These are phyloP conservation scores for Aegilops longissima DNA, from an alignment of 176 grass and related monocot genomes.

Conservation along the genomic window DNA sequence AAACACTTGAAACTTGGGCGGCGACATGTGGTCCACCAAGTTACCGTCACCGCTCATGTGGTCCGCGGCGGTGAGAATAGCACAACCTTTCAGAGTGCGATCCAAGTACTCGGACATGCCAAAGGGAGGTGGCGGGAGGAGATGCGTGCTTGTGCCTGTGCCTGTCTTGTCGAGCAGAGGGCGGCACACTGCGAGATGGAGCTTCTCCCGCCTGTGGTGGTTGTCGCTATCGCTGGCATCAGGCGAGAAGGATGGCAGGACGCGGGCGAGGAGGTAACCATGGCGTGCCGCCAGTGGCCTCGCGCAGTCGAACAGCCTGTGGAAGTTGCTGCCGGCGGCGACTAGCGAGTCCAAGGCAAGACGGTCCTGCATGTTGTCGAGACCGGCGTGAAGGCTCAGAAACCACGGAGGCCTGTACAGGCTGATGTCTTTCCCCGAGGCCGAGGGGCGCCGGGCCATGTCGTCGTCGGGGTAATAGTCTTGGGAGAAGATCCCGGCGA, in stretches of 20 bases:
- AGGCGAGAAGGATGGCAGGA: not conserved
- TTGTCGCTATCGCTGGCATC: not conserved
- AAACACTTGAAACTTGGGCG: not conserved
- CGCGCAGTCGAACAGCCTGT: too few relatives aligned
- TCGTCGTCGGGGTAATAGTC: too few relatives aligned
- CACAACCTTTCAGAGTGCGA: not conserved
- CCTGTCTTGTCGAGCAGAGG: not conserved
- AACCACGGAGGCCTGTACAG: too few relatives aligned
- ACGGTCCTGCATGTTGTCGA: too few relatives aligned
- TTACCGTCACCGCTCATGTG: fast-evolving
- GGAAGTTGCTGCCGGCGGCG: too few relatives aligned
- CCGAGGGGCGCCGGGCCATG: too few relatives aligned
- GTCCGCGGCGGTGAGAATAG: not conserved
- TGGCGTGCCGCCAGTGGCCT: too few relatives aligned
- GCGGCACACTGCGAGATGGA: not conserved
- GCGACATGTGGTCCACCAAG: not conserved
- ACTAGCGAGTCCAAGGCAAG: too few relatives aligned
- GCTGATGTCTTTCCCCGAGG: too few relatives aligned
- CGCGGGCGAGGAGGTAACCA: too few relatives aligned
- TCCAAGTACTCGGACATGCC: not conserved
- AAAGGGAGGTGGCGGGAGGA: not conserved
- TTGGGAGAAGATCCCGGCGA: too few relatives aligned
- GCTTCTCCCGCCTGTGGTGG: not conserved
- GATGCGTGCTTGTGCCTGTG: not conserved
- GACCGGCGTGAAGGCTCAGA: too few relatives aligned